Conservation (phyloP, 345 rosid species). For the Ceriops decandra region DNA sequence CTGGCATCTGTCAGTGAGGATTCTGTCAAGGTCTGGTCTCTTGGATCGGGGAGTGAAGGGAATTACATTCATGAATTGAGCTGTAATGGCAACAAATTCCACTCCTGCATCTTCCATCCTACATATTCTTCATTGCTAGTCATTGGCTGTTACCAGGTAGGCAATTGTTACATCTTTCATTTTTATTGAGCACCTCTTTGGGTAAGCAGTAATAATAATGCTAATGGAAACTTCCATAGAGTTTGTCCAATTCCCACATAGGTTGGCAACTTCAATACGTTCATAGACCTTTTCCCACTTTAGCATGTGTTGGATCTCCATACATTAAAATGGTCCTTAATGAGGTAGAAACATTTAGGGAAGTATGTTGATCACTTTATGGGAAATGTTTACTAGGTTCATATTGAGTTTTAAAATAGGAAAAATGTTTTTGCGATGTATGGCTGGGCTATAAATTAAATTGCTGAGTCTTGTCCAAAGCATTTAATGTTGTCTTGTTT, state of each 20-base stretch:
- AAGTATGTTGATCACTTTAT: too few species aligned
- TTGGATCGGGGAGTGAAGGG: conserved; percentile 82
- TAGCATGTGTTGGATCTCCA: too few species aligned
- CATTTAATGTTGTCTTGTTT: not conserved
- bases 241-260: not conserved
- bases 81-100: conserved; percentile 80
- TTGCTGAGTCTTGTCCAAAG: not conserved
- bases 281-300: not conserved
- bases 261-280: not conserved
- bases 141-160: conserved; percentile 92
- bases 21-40: conserved; percentile 83
- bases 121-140: conserved; percentile 64
- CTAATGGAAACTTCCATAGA: too few species aligned
- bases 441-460: too few species aligned
- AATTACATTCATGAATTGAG: conserved; percentile 86
- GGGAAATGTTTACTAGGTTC: too few species aligned
- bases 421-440: too few species aligned
- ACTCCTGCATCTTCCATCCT: conserved; percentile 92
- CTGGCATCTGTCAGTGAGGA: conserved; percentile 93
- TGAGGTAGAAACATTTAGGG: too few species aligned
- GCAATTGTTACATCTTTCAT: not conserved
- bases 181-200: not conserved
- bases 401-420: too few species aligned
- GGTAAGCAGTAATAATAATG: not conserved
- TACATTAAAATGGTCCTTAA: too few species aligned